These are phyloP conservation scores for Cercospora beticola DNA, from an alignment of 2,329 filamentous ascomycete genomes.

Conservation along the genomic window DNA sequence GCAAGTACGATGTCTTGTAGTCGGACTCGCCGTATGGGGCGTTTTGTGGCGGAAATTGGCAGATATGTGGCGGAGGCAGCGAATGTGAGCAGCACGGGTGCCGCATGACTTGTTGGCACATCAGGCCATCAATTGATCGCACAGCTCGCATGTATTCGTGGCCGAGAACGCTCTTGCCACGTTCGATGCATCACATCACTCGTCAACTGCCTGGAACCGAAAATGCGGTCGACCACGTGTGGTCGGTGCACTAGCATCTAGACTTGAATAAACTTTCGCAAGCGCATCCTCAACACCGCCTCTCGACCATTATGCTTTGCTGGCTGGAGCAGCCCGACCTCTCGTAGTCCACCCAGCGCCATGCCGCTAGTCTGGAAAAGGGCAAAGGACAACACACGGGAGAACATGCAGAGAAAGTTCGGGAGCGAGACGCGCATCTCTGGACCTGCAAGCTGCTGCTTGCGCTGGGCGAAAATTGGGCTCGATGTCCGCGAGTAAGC, in stretches of 20 bases:
- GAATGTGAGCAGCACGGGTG: not conserved
- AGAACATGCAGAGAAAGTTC: not conserved
- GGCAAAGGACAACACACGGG: not conserved
- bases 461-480: not conserved
- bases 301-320: not conserved
- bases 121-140: not conserved
- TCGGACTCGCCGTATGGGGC: conserved; percentile 1
- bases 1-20: not conserved
- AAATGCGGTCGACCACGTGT: not conserved
- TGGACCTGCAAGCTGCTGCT: not conserved
- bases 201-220: not conserved
- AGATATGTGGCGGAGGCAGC: not conserved
- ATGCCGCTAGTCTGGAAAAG: not conserved
- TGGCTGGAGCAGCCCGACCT: not conserved
- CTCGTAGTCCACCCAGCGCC: not conserved
- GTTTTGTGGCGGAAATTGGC: not conserved
- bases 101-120: not conserved
- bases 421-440: not conserved
- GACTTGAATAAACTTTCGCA: conserved; percentile 5
- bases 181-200: not conserved
- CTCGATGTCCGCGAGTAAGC: not conserved
- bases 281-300: not conserved
- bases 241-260: conserved; percentile 4
- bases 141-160: not conserved
- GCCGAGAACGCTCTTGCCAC: not conserved